Evolutionary conservation across 2,329 filamentous ascomycete species (phyloP).

Genomic region (Aspergillus ochraceus): DNA sequence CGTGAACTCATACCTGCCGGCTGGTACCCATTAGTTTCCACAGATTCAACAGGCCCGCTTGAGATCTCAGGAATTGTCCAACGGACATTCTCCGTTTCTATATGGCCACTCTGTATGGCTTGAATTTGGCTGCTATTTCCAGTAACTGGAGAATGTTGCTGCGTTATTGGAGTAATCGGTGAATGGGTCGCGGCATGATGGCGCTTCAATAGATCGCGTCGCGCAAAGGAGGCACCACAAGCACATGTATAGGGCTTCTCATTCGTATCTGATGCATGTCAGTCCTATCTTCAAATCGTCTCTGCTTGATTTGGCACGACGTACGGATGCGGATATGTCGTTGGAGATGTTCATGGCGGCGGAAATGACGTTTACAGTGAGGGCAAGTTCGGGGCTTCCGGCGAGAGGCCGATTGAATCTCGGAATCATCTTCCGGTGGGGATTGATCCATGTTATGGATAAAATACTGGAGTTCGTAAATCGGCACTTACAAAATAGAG

Average conservation of each 20-base stretch:
- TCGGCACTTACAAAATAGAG: no score
- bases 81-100: neutral
- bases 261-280: constrained; percentile 12
- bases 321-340: constrained; percentile 15
- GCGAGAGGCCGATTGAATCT: no score
- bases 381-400: constrained; percentile 11
- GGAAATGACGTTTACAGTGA: constrained; percentile 14
- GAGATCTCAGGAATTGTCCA: no score
- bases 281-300: neutral
- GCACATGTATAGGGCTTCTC: constrained; percentile 16
- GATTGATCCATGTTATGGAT: neutral
- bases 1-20: no score
- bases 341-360: constrained; percentile 17
- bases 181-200: constrained; percentile 13
- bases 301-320: neutral
- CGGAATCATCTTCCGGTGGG: no score
- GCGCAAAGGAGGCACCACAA: constrained; percentile 14
- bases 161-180: constrained; percentile 6
- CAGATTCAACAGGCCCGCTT: no score
- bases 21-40: no score
- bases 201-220: constrained; percentile 16
- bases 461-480: no score
- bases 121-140: neutral
- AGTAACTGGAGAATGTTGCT: neutral
- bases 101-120: neutral